Conservation (phyloP, 768 basidiomycete species). For the Pleurotus sapidus region DNA sequence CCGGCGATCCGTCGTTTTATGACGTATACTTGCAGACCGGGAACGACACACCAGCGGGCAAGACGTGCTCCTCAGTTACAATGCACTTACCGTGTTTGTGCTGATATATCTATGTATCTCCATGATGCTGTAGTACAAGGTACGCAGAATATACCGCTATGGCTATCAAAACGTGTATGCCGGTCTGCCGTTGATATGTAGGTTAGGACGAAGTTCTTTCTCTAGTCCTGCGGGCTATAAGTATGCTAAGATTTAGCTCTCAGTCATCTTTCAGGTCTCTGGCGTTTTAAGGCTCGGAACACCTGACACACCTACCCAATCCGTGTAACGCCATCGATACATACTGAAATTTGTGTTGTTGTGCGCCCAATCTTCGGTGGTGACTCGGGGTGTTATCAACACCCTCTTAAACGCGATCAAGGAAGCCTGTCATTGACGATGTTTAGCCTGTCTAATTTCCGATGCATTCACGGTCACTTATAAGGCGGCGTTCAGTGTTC, state of each 20-base stretch:
- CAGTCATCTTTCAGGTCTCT: slow-evolving; percentile 11
- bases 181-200: too few relatives aligned
- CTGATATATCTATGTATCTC: slow-evolving; percentile 13
- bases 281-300: slow-evolving; percentile 25
- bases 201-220: too few relatives aligned
- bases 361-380: slow-evolving; percentile 1
- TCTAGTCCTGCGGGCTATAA: too few relatives aligned
- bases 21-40: slow-evolving; percentile 49
- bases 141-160: too few relatives aligned
- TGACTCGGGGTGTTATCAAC: not conserved
- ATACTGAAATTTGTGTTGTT: not conserved
- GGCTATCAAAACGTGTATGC: too few relatives aligned
- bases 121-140: too few relatives aligned
- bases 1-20: slow-evolving; percentile 37
- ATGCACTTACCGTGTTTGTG: slow-evolving; percentile 45
- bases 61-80: slow-evolving; percentile 34
- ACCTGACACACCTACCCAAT: not conserved
- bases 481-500: not conserved
- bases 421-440: not conserved
- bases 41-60: slow-evolving; percentile 41
- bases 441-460: not conserved
- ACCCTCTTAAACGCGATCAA: not conserved
- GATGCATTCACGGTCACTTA: not conserved
- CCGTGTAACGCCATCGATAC: not conserved
- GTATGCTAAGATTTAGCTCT: not conserved